A percentile compares a stretch with the other conserved stretches of the same genome.
Conservation (phyloP, 176 grass and related monocot genomes). For the Puccinellia tenuiflora region DNA sequence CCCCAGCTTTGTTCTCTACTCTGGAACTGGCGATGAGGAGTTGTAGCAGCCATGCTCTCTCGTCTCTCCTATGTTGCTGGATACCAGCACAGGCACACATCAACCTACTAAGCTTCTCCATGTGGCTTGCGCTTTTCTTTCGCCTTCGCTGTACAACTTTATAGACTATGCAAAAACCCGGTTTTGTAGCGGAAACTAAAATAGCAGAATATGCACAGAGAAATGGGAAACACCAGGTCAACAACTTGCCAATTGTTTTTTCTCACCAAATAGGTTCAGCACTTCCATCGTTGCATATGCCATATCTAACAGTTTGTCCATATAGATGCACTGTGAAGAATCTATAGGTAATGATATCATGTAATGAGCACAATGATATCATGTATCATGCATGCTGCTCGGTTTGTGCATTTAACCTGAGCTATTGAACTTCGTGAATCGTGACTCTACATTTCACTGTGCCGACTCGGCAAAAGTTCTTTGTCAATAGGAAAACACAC, state of each 20-base stretch:
- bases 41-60: conserved; percentile 35
- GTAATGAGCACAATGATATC: too few species aligned
- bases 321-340: too few species aligned
- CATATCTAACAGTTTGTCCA: not conserved
- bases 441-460: not conserved
- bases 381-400: too few species aligned
- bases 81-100: not conserved
- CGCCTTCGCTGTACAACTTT: not conserved
- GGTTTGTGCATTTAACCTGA: conserved; percentile 9
- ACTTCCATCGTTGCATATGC: not conserved
- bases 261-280: not conserved
- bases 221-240: not conserved
- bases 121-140: not conserved
- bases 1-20: conserved; percentile 61
- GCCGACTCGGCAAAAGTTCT: not conserved
- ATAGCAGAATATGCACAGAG: not conserved
- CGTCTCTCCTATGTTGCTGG: not conserved
- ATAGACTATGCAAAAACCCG: not conserved
- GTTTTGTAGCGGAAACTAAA: not conserved
- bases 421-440: not conserved
- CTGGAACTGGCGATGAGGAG: conserved; percentile 45
- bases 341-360: too few species aligned
- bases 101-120: not conserved
- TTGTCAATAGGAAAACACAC: not conserved
- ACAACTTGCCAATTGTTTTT: not conserved